A percentile compares a stretch with the other conserved stretches of the same genome.
These are phyloP conservation scores for Salvia miltiorrhiza DNA, from an alignment of 257 asterid species.

Conservation along the genomic window DNA sequence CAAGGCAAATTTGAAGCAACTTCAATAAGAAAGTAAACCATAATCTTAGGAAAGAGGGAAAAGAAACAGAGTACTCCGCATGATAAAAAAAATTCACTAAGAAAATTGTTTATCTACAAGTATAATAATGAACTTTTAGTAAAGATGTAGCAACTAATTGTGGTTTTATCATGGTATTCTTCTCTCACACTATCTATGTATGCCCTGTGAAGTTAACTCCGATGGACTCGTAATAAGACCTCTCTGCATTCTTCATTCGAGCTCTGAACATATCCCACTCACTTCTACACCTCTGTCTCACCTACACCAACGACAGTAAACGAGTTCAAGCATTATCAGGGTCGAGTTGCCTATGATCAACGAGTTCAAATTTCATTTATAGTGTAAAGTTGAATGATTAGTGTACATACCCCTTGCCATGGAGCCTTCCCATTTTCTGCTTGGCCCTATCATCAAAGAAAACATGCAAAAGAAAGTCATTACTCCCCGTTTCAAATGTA, in stretches of 20 bases:
- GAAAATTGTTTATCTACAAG: constrained; percentile 5
- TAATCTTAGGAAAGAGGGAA: background rate
- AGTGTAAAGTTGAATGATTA: background rate
- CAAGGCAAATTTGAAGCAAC: background rate
- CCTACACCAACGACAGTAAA: constrained; percentile 32
- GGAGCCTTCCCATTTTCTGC: constrained; percentile 58
- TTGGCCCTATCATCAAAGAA: constrained; percentile 46
- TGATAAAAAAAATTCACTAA: background rate
- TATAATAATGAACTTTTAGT: background rate
- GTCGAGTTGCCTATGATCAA: background rate
- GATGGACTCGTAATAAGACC: constrained; percentile 44
- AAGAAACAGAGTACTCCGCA: background rate
- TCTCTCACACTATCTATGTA: constrained; percentile 8
- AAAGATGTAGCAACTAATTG: background rate
- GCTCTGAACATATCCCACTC: constrained; percentile 77
- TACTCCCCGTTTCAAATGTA: background rate
- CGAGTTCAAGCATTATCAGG: background rate
- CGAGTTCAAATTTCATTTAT: background rate
- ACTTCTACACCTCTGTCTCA: constrained; percentile 57
- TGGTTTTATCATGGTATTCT: constrained; percentile 1
- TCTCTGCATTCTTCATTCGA: constrained; percentile 63
- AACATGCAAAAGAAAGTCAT: background rate
- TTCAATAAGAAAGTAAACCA: background rate
- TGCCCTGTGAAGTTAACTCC: constrained; percentile 38
- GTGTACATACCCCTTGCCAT: constrained; percentile 70